Percentiles rank a stretch among this genome's conserved stretches.
These are phyloP conservation scores for Pyrenopolyporus hunteri DNA, from an alignment of 495 filamentous ascomycete genomes.

Conservation along the genomic window DNA sequence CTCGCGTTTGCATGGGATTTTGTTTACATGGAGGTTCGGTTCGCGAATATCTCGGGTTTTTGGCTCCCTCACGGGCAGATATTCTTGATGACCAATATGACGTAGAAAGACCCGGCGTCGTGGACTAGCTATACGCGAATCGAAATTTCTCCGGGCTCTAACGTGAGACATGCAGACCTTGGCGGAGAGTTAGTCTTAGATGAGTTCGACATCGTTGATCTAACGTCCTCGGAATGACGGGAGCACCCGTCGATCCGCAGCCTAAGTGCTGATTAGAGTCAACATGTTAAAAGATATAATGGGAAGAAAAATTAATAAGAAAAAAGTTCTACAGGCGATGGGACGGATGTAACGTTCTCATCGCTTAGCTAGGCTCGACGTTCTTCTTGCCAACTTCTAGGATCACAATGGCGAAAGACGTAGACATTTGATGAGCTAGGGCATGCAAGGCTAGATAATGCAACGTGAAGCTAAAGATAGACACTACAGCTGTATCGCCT, in stretches of 20 bases:
- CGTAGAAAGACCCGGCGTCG: slow-evolving; percentile 5
- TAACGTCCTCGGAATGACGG: slow-evolving; percentile 21
- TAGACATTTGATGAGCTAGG: neutral
- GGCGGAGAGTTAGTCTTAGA: slow-evolving; percentile 20
- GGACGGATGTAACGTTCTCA: no score
- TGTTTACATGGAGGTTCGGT: no score
- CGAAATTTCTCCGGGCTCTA: slow-evolving; percentile 18
- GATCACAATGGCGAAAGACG: no score
- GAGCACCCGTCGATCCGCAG: slow-evolving; percentile 28
- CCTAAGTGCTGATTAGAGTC: slow-evolving; percentile 22
- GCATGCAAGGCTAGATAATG: slow-evolving; percentile 22
- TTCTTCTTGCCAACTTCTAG: no score
- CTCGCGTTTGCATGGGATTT: neutral
- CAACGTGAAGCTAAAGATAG: slow-evolving; percentile 17
- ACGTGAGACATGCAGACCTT: slow-evolving; percentile 29
- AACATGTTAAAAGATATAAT: neutral
- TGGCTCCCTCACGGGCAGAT: slow-evolving; percentile 14
- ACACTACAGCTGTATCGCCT: slow-evolving; percentile 28
- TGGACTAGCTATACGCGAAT: neutral
- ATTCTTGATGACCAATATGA: slow-evolving; percentile 8
- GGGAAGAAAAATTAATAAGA: neutral
- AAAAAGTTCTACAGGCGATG: no score
- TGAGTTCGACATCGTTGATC: slow-evolving; percentile 11
- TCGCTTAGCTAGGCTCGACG: no score
- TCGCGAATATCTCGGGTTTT: no score